Conservation (phyloP, 208 protist species). For the Leishmania major region DNA sequence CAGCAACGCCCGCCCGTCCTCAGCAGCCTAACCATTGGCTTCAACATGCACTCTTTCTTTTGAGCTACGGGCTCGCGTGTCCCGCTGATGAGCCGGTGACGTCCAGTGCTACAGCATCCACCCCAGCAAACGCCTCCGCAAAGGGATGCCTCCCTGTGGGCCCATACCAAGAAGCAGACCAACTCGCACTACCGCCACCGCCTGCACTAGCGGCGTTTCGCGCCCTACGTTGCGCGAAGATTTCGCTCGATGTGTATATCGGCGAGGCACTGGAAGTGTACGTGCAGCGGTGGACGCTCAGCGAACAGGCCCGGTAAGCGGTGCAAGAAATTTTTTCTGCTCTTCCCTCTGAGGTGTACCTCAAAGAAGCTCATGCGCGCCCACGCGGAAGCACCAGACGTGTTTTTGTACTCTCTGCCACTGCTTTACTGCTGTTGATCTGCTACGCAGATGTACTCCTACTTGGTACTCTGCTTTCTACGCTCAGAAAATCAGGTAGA, state of each 20-base stretch:
- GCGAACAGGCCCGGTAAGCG: background rate
- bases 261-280: slow-evolving; percentile 31
- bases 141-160: background rate
- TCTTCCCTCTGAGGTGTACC: background rate
- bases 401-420: background rate
- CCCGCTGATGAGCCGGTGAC: background rate
- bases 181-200: background rate
- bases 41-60: slow-evolving; percentile 54
- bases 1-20: background rate
- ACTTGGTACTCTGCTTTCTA: background rate
- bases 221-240: slow-evolving; percentile 14
- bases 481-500: background rate
- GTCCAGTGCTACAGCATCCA: background rate
- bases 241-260: slow-evolving; percentile 27
- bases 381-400: background rate
- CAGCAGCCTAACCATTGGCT: slow-evolving; percentile 29
- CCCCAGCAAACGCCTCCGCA: background rate
- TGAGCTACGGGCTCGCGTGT: slow-evolving; percentile 28
- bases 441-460: background rate
- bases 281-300: slow-evolving; percentile 30
- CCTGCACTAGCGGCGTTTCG: slow-evolving; percentile 24
- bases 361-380: background rate
- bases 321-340: background rate
- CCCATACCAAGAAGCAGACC: background rate
- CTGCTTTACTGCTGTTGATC: slow-evolving; percentile 12